Conservation (phyloP, 768 basidiomycete genomes). For the Phylloporus rhodoxanthus region DNA sequence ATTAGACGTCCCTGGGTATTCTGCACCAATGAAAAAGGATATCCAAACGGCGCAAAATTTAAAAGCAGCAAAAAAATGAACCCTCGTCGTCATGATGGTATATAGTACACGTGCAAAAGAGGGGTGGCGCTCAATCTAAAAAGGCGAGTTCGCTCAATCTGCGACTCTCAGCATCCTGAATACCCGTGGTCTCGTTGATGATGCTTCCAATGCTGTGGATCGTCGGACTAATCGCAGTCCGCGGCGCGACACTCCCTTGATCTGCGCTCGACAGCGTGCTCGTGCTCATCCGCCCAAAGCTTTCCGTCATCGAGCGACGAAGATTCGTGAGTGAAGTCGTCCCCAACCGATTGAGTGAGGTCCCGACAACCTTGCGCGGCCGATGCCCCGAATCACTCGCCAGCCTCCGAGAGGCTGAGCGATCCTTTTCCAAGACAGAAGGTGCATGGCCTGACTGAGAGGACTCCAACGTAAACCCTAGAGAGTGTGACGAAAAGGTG, state of each 20-base stretch:
- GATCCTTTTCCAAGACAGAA: slow-evolving; percentile 13
- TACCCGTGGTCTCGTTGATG: slow-evolving; percentile 42
- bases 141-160: slow-evolving; percentile 71
- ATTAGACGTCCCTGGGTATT: background rate
- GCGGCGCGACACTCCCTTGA: slow-evolving; percentile 34
- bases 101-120: slow-evolving; percentile 3
- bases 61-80: background rate
- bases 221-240: slow-evolving; percentile 48
- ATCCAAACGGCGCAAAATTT: background rate
- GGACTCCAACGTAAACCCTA: slow-evolving; percentile 11
- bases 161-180: slow-evolving; percentile 64
- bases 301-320: slow-evolving; percentile 40
- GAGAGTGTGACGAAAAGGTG: slow-evolving; percentile 19
- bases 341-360: slow-evolving; percentile 26
- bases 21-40: slow-evolving; percentile 1
- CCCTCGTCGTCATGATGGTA: background rate
- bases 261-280: slow-evolving; percentile 19
- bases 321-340: slow-evolving; percentile 40
- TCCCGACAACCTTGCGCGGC: slow-evolving; percentile 1
- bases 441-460: slow-evolving; percentile 9
- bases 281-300: slow-evolving; percentile 17
- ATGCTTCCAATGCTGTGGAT: slow-evolving; percentile 59
- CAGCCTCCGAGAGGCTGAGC: slow-evolving; percentile 13
- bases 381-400: slow-evolving; percentile 17
- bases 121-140: slow-evolving; percentile 30